A percentile compares a stretch with the other conserved stretches of the same genome.
These are phyloP conservation scores for Neoboletus magnificus DNA, from an alignment of 768 basidiomycete genomes.

Conservation along the genomic window DNA sequence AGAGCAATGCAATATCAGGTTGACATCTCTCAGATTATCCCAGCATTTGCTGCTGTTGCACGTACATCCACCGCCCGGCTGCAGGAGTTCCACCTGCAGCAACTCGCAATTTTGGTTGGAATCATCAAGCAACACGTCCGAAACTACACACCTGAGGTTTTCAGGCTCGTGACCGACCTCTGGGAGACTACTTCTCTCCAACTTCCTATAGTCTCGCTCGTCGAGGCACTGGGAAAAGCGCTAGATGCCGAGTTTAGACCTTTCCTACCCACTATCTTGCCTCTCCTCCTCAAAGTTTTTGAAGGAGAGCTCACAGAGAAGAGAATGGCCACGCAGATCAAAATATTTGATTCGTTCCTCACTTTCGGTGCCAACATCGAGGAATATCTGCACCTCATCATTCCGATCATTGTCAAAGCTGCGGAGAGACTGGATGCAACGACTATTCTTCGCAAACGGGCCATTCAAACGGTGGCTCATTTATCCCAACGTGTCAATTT, in stretches of 20 bases:
- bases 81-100: constrained; percentile 93
- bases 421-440: constrained; percentile 82
- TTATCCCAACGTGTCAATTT: constrained; percentile 93
- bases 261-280: constrained; percentile 86
- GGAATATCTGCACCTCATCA: constrained; percentile 94
- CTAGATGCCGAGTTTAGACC: constrained; percentile 97
- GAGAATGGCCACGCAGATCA: constrained; percentile 72
- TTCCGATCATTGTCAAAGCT: constrained; percentile 89
- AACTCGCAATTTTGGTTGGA: constrained; percentile 89
- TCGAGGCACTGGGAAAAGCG: constrained; percentile 90
- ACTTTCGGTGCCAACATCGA: constrained; percentile 97
- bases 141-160: constrained; percentile 83
- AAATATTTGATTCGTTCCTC: constrained; percentile 91
- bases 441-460: constrained; percentile 74
- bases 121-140: constrained; percentile 98
- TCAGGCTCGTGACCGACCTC: constrained; percentile 80
- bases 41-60: constrained; percentile 89
- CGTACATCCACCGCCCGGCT: constrained; percentile 74
- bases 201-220: constrained; percentile 85
- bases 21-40: constrained; percentile 66
- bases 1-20: constrained; percentile 1
- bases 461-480: constrained; percentile 88
- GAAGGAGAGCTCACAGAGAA: constrained; percentile 86
- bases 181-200: constrained; percentile 87
- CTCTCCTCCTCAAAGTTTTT: constrained; percentile 85